Evolutionary conservation across 495 filamentous ascomycete genomes (phyloP).

Genomic region (Bombardia bombarda): DNA sequence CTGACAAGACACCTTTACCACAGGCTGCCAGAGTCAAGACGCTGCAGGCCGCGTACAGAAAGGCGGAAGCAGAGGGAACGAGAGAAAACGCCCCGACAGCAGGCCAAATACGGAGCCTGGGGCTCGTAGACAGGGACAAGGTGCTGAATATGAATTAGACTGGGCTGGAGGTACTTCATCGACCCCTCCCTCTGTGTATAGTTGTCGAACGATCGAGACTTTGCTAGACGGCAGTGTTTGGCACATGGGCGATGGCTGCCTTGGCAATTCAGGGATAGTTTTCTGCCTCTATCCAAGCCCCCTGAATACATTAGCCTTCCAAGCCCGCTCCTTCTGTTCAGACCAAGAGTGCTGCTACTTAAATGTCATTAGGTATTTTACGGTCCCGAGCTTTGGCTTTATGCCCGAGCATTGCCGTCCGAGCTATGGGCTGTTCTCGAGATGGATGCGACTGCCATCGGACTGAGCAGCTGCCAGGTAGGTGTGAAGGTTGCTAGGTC

Average conservation of each 20-base stretch:
- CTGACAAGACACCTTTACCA: slow-evolving; percentile 9
- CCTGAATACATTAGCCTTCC: too few relatives aligned
- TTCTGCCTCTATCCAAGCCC: too few relatives aligned
- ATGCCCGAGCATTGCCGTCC: too few relatives aligned
- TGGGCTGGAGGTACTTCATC: background rate
- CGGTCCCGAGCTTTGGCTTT: too few relatives aligned
- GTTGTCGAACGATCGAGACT: too few relatives aligned
- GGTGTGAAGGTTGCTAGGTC: too few relatives aligned
- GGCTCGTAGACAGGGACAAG: slow-evolving; percentile 66
- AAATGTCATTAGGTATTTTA: too few relatives aligned
- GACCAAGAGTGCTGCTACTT: too few relatives aligned
- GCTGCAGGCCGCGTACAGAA: slow-evolving; percentile 82
- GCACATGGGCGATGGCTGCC: background rate
- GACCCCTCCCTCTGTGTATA: slow-evolving; percentile 11
- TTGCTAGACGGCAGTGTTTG: background rate
- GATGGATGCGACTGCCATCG: too few relatives aligned
- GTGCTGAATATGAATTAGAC: slow-evolving; percentile 40
- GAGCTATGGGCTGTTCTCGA: too few relatives aligned
- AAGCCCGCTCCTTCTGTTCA: too few relatives aligned
- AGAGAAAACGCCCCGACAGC: slow-evolving; percentile 66
- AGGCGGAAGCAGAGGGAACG: slow-evolving; percentile 64
- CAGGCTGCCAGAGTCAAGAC: slow-evolving; percentile 70
- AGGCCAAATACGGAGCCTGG: slow-evolving; percentile 75
- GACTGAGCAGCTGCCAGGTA: too few relatives aligned
- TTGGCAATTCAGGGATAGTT: background rate